Base-by-base conservation (phyloP, 148 eudicot genomes). In the Vaccinium corymbosum region DNA sequence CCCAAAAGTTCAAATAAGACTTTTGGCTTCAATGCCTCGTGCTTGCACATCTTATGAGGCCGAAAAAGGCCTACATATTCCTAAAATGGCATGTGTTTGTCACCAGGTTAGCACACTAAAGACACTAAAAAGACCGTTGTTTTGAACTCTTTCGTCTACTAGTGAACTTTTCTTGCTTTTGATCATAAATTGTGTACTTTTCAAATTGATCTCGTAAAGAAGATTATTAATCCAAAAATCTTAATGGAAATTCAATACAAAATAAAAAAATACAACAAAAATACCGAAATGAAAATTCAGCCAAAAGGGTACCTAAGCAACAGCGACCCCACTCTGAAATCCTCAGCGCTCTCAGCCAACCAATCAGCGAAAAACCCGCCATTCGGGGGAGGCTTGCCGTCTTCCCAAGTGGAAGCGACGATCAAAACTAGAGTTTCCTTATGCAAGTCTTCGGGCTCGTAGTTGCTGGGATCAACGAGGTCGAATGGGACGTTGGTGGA, bases 381-480 rank as follows among this genome's bases (percentile, higher is more conserved):
- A 29, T 88, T 89, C 5, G 89, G 79, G 0, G 98, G 94, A 1
- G 99, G 92, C 72, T 87, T 90, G 0, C 97, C 97, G 82, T 92
- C 91, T 62, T 97, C 97, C 98, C 98, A 94, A 13, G 97, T 97
- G 22, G 94, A 94, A 57, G 91, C 90, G 20, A 97, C 89, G 29
- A 97, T 85, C 80, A 94, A 61, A 53, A 97, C 94, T 17, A 92
- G 83, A 7, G 82, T 88, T 83, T 97, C 99, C 35, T 86, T 91
- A 3, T 87, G 85, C 4, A 97, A 83, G 80, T 97, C 98, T 85
- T 97, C 99, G 11, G 99, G 99, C 85, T 97, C 99, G 84, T 92
- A 97, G 68, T 86, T 87, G 20, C 88, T 79, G 10, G 92, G 93
- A 81, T 93, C 92, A 48, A 97, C n/a, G 10, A 94, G 89, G 53